Evolutionary conservation across 1,284 basidiomycete species (phyloP).

Genomic region (Apiotrichum sp.): DNA sequence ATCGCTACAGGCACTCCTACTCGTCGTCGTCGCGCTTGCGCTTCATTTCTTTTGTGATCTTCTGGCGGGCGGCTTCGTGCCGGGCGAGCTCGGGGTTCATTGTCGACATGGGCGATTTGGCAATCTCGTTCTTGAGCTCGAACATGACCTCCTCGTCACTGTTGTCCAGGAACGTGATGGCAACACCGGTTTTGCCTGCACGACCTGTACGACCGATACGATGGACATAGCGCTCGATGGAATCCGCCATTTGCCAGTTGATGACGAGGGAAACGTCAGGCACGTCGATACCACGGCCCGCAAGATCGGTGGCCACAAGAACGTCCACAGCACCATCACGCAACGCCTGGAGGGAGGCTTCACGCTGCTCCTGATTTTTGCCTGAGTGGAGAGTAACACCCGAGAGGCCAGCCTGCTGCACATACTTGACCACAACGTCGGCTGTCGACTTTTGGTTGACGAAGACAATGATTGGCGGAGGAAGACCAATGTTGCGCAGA

Average conservation of each 20-base stretch:
- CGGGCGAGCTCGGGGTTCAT: conserved; percentile 77
- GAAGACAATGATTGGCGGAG: conserved; percentile 94
- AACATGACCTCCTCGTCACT: conserved; percentile 96
- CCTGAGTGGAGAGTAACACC: conserved; percentile 90
- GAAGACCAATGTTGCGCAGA: conserved; percentile 72
- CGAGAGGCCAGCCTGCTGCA: conserved; percentile 74
- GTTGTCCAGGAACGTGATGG: conserved; percentile 93
- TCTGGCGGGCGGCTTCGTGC: conserved; percentile 83
- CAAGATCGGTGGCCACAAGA: conserved; percentile 93
- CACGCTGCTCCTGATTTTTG: conserved; percentile 94
- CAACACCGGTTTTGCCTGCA: conserved; percentile 85
- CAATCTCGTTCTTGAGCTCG: conserved; percentile 63
- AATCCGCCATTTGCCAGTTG: conserved; percentile 95
- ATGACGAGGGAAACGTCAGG: conserved; percentile 88
- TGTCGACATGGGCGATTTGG: conserved; percentile 86
- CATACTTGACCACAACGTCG: conserved; percentile 88
- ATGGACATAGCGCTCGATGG: conserved; percentile 88
- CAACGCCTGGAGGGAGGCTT: conserved; percentile 78
- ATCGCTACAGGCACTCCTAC: background rate
- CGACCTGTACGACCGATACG: conserved; percentile 97
- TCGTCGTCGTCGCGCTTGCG: conserved; percentile 20
- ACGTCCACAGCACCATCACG: conserved; percentile 76
- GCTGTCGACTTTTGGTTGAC: conserved; percentile 99
- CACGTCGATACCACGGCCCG: conserved; percentile 97
- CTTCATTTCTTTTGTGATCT: conserved; percentile 84